phyloP scores from a whole-genome alignment of 345 rosid species.

The Bruguiera gymnorhiza region DNA sequence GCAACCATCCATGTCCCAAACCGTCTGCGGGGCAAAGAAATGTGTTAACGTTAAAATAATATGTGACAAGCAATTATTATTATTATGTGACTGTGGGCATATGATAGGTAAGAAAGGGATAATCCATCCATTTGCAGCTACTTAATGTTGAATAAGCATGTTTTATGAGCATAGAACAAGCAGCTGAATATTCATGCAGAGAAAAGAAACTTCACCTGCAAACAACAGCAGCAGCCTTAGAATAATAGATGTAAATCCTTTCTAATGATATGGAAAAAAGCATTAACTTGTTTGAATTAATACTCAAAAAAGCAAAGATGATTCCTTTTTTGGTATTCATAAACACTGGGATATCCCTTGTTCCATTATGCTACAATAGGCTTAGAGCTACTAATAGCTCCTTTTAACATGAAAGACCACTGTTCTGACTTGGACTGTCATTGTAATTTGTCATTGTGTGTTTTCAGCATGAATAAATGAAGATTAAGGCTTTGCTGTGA shows the following conservation, averaged over 20 bases:
- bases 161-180: background rate
- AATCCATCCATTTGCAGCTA: background rate
- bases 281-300: too few species aligned
- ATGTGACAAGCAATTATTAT: background rate
- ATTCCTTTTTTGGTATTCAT: background rate
- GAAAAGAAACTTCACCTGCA: too few species aligned
- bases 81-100: background rate
- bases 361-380: background rate
- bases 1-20: slow-evolving; percentile 66
- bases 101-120: background rate
- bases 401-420: too few species aligned
- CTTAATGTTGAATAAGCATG: slow-evolving; percentile 14
- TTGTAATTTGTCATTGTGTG: too few species aligned
- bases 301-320: too few species aligned
- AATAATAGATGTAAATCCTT: too few species aligned
- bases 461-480: too few species aligned
- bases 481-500: background rate
- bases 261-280: too few species aligned
- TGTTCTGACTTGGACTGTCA: too few species aligned
- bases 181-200: background rate
- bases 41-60: background rate
- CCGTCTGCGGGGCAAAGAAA: slow-evolving; percentile 31
- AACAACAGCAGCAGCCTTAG: too few species aligned
- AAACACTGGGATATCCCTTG: background rate
- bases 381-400: background rate